A percentile compares a stretch with the other conserved stretches of the same genome.
phyloP scores from a whole-genome alignment of 225 moss, liverwort and hornwort species.

The Pseudisothecium myosuroides region DNA sequence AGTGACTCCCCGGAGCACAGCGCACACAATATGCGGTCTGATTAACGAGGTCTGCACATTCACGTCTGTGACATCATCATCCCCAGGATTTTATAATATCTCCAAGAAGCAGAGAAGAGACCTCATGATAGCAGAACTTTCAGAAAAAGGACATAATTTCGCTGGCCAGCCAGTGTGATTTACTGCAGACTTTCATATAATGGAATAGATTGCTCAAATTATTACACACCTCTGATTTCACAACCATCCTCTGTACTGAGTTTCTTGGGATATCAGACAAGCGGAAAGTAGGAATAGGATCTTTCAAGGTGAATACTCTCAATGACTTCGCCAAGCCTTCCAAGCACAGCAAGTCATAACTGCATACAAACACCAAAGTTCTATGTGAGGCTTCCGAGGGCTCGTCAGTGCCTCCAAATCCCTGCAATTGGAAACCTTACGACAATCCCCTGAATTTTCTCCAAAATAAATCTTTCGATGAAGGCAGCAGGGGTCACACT shows the following conservation, averaged over 20 bases:
- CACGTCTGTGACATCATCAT: background rate
- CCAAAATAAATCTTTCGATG: background rate
- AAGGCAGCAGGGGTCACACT: background rate
- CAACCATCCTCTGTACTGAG: constrained; percentile 58
- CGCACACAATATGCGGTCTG: constrained; percentile 73
- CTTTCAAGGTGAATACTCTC: constrained; percentile 69
- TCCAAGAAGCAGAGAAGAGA: background rate
- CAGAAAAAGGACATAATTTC: background rate
- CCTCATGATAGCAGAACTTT: background rate
- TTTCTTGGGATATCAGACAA: constrained; percentile 24
- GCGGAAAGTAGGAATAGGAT: constrained; percentile 62
- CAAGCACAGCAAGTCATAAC: constrained; percentile 88
- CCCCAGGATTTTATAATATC: background rate
- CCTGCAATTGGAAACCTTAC: background rate
- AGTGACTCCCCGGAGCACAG: constrained; percentile 74
- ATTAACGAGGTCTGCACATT: constrained; percentile 62
- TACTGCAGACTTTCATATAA: background rate
- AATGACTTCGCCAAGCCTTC: constrained; percentile 84
- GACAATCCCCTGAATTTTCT: background rate
- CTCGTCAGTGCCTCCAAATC: background rate
- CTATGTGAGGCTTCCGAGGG: background rate
- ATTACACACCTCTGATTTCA: constrained; percentile 66
- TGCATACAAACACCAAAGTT: constrained; percentile 6
- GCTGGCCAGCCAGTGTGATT: background rate
- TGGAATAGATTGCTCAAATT: background rate